Evolutionary conservation across 176 grass and related monocot species (phyloP), one percentile per base, ranked within the genome.

Genomic region (Cocos nucifera): DNA sequence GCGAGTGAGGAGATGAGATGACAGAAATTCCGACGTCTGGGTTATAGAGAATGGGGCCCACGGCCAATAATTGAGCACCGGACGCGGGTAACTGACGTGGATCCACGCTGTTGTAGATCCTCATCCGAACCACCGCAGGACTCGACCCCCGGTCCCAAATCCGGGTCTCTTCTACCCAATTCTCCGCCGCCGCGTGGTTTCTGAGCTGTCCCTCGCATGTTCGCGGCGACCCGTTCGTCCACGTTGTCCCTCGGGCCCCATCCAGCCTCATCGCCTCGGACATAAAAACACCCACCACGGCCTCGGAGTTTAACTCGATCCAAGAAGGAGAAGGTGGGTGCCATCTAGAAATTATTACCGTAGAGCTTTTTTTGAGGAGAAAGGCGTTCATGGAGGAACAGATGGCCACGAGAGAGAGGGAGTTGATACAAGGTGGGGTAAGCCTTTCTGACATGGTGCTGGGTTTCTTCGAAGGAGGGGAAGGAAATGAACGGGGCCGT

Each of bases 401-500:
- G 4, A 5, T 19, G 19, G 10, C 22, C 4, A 74, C 54, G 77
- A 32, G 63, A 32, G 58, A 24, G 57, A 58, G 27, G n/a, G 50
- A 9, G n/a, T 12, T 1, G 9, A 61, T 15, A 39, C 57, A 64
- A 4, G 67, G 54, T 21, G 73, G 82, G 27, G 65, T 77, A 80
- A 91, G 87, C 66, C 15, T 91, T 57, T 91, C 81, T 2, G 83
- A 78, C 53, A 78, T 87, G 77, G 81, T 97, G 48, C 12, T 88
- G 50, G 77, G 78, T 30, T 89, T 95, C 76, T 56, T 91, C 15
- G 80, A 91, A 58, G 84, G 10, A 88, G 26, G 65, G 63, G 12
- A 83, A 82, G 27, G 57, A 53, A 64, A 67, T 71, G 73, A 62
- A 59, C 10, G 53, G 74, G 73, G 61, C 63, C 59, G 77, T 65